phyloP scores from a whole-genome alignment of 1,284 basidiomycete genomes.

The Pascua guehoae region DNA sequence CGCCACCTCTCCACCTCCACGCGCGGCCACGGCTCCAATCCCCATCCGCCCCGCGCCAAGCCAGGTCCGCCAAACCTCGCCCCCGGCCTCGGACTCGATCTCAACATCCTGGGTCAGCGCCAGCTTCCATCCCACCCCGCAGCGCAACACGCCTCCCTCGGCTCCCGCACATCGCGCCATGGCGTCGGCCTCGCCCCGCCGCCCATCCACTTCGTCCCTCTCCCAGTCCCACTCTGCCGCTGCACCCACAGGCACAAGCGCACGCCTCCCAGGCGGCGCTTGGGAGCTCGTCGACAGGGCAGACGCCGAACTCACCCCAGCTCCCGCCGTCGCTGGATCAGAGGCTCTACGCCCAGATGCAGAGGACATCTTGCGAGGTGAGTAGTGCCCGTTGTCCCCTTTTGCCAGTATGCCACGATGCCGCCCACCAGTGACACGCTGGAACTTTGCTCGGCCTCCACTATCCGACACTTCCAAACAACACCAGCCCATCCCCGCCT shows the following conservation, averaged over 20 bases:
- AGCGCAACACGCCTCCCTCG: too few relatives aligned
- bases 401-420: not conserved
- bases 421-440: too few relatives aligned
- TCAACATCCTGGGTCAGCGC: conserved; percentile 37
- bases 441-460: too few relatives aligned
- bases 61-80: not conserved
- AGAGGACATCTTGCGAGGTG: conserved; percentile 69
- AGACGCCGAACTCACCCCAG: conserved; percentile 19
- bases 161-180: too few relatives aligned
- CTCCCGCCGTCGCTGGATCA: conserved; percentile 40
- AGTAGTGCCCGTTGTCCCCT: conserved; percentile 24
- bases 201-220: too few relatives aligned
- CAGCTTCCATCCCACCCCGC: conserved; percentile 29
- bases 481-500: conserved; percentile 4
- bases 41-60: conserved; percentile 4
- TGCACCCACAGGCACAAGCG: too few relatives aligned
- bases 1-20: not conserved
- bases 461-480: too few relatives aligned
- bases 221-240: too few relatives aligned
- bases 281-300: conserved; percentile 46
- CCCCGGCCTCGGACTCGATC: conserved; percentile 11
- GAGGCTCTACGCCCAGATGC: conserved; percentile 61
- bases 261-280: conserved; percentile 35
- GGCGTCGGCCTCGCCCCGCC: too few relatives aligned
- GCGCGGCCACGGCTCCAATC: conserved; percentile 10